phyloP scores from a whole-genome alignment of 108 stramenopile species.

The Tribonema minus region DNA sequence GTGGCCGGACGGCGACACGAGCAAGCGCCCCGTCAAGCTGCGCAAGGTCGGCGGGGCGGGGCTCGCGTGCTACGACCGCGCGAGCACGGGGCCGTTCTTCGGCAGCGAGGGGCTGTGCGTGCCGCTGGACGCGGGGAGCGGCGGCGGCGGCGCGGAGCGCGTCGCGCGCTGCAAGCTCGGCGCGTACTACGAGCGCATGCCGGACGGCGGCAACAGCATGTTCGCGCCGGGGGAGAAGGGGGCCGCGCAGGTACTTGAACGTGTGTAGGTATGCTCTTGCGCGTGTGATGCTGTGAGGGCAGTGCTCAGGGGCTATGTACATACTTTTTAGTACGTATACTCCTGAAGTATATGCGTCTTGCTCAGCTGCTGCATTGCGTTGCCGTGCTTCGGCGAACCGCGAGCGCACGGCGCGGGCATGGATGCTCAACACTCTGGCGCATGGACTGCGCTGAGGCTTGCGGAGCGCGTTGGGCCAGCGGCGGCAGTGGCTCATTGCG shows the following conservation, averaged over 20 bases:
- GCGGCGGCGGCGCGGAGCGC: neutral
- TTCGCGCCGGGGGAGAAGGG: slow-evolving; percentile 16
- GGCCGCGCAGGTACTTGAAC: neutral
- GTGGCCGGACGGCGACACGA: slow-evolving; percentile 36
- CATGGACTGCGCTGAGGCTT: no score
- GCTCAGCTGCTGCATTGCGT: no score
- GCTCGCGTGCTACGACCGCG: slow-evolving; percentile 25
- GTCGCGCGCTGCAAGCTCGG: slow-evolving; percentile 35
- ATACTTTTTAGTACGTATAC: no score
- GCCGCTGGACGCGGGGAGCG: slow-evolving; percentile 1
- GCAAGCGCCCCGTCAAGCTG: slow-evolving; percentile 25
- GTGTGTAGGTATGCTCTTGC: no score
- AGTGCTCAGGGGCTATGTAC: no score
- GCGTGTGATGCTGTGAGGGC: no score
- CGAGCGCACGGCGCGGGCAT: no score
- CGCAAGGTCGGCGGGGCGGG: slow-evolving; percentile 43
- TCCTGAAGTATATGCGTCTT: no score
- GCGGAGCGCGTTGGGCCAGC: no score
- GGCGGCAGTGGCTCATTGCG: no score
- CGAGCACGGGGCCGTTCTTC: slow-evolving; percentile 33
- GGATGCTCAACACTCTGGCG: no score
- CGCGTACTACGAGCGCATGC: slow-evolving; percentile 39
- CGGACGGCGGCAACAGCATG: slow-evolving; percentile 13
- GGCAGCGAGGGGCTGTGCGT: slow-evolving; percentile 29
- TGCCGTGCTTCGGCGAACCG: no score